Evolutionary conservation across 805 yeast species (phyloP).

Genomic region (Yarrowia deformans): DNA sequence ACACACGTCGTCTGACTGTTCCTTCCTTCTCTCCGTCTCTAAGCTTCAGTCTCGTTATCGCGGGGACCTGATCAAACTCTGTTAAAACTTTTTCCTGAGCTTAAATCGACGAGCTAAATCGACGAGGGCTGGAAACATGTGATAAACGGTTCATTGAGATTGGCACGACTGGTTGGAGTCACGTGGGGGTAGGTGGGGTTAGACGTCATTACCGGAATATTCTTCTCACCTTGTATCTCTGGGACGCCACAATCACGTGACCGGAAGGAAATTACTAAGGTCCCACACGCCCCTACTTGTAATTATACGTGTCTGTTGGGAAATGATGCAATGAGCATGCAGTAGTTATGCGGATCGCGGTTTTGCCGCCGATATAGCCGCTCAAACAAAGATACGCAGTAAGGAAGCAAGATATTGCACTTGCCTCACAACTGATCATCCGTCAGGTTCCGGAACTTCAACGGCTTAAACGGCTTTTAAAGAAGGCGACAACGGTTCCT

Average conservation of each 20-base stretch:
- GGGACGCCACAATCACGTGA: too few relatives aligned
- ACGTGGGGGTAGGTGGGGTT: too few relatives aligned
- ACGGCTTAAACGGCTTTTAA: neutral
- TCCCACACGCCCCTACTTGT: too few relatives aligned
- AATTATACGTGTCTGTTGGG: conserved; percentile 4
- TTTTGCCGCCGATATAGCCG: neutral
- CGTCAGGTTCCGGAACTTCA: too few relatives aligned
- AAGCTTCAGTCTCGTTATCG: conserved; percentile 13
- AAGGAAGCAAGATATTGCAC: too few relatives aligned
- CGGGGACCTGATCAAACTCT: conserved; percentile 34
- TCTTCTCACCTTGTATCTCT: too few relatives aligned
- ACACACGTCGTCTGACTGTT: neutral
- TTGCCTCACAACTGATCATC: too few relatives aligned
- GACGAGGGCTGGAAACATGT: neutral
- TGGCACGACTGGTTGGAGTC: too few relatives aligned
- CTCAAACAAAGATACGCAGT: neutral
- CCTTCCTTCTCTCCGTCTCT: neutral
- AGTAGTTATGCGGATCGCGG: neutral
- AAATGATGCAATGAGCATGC: conserved; percentile 17
- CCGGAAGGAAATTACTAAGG: too few relatives aligned
- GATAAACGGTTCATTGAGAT: neutral
- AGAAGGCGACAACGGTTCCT: neutral
- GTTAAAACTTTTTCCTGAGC: conserved; percentile 11
- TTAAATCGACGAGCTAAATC: neutral
- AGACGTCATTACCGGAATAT: neutral